Conservation (phyloP, 2,329 filamentous ascomycete species). For the Arthrobotrys pseudoclavata region DNA sequence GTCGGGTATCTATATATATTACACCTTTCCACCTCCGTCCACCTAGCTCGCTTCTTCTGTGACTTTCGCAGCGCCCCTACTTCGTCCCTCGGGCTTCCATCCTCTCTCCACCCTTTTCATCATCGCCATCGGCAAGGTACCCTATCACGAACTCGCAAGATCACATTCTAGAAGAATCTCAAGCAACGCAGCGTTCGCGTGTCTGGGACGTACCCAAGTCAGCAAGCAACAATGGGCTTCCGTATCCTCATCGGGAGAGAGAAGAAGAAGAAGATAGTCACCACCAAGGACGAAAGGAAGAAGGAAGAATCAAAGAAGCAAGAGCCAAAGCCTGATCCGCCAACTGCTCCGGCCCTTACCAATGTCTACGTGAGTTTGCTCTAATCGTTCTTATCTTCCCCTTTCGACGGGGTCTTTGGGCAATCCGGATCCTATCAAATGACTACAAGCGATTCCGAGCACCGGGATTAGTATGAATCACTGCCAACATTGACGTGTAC, state of each 20-base stretch:
- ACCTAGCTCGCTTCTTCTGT: not conserved
- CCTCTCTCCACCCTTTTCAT: not conserved
- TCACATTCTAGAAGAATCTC: not conserved
- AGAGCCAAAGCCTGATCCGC: not conserved
- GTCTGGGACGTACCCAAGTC: not conserved
- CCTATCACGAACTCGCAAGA: not conserved
- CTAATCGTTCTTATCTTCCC: not conserved
- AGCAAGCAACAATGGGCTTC: conserved; percentile 15
- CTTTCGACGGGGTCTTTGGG: not conserved
- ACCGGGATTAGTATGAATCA: not conserved
- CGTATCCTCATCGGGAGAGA: conserved; percentile 3
- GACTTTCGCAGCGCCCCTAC: not conserved
- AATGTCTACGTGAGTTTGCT: conserved; percentile 40
- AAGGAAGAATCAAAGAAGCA: not conserved
- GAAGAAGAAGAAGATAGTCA: not conserved
- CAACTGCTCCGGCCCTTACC: not conserved
- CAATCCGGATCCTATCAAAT: conserved; percentile 4
- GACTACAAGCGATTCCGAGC: not conserved
- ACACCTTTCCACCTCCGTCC: not conserved
- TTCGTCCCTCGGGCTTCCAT: not conserved
- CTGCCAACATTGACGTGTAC: conserved; percentile 7
- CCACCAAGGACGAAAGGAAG: conserved; percentile 3
- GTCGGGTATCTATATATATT: not conserved
- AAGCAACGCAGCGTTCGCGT: not conserved
- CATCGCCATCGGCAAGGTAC: not conserved